Percentiles rank a stretch among this genome's conserved stretches.
phyloP scores from a whole-genome alignment of 768 basidiomycete genomes.

The Peribolospora kevripleyi region DNA sequence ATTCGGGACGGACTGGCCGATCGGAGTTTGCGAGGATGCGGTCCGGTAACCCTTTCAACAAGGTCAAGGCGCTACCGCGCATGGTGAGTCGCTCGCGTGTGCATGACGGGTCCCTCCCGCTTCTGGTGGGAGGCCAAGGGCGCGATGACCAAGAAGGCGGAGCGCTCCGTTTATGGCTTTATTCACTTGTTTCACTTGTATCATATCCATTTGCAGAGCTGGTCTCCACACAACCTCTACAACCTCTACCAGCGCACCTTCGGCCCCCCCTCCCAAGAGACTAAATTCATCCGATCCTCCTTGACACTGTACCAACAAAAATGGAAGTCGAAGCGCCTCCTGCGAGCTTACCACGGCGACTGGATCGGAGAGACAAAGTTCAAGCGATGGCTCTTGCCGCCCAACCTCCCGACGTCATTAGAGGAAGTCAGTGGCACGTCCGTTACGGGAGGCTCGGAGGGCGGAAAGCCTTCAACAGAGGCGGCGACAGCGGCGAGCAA shows the following conservation, averaged over 20 bases:
- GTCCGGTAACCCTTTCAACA: slow-evolving; percentile 5
- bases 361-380: slow-evolving; percentile 76
- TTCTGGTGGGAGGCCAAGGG: background rate
- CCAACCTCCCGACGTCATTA: slow-evolving; percentile 44
- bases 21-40: too few species aligned
- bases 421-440: slow-evolving; percentile 19
- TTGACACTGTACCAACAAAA: slow-evolving; percentile 66
- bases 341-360: slow-evolving; percentile 89
- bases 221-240: slow-evolving; percentile 68
- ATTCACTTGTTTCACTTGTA: background rate
- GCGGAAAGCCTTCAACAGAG: slow-evolving; percentile 17
- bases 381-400: slow-evolving; percentile 72
- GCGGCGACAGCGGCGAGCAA: slow-evolving; percentile 23
- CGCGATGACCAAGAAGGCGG: too few species aligned
- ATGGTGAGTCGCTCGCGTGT: slow-evolving; percentile 30
- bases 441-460: slow-evolving; percentile 31
- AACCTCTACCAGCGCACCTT: slow-evolving; percentile 61
- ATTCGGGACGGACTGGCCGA: too few species aligned
- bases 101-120: background rate
- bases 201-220: slow-evolving; percentile 33
- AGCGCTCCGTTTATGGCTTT: background rate
- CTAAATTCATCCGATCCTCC: slow-evolving; percentile 34
- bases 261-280: slow-evolving; percentile 27
- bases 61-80: slow-evolving; percentile 31
- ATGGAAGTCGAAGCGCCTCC: slow-evolving; percentile 61